Evolutionary conservation across 2,329 filamentous ascomycete genomes (phyloP).

Genomic region (Neophaeococcomyces mojaviensis): DNA sequence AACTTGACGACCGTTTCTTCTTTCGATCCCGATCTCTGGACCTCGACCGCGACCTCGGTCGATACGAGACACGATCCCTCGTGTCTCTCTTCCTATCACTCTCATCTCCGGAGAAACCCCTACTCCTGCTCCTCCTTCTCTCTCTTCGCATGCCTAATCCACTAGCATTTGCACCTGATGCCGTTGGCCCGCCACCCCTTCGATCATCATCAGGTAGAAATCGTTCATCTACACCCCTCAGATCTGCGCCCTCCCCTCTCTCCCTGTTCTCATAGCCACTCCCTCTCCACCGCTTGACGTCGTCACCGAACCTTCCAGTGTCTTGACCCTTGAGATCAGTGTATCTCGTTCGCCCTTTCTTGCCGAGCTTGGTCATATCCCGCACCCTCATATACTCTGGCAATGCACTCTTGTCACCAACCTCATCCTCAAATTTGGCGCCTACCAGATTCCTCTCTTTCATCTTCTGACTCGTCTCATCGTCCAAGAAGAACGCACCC

Average conservation of each 20-base stretch:
- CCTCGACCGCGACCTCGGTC: constrained; percentile 13
- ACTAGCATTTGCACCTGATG: constrained; percentile 38
- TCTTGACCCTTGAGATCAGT: constrained; percentile 83
- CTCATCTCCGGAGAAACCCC: constrained; percentile 30
- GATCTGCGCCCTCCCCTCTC: constrained; percentile 20
- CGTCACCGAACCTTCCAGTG: constrained; percentile 71
- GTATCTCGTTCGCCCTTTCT: constrained; percentile 86
- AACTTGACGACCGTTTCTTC: neutral
- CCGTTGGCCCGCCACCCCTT: constrained; percentile 32
- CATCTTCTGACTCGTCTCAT: constrained; percentile 66
- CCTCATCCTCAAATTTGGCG: constrained; percentile 71
- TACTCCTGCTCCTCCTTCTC: constrained; percentile 10
- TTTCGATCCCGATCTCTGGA: constrained; percentile 22
- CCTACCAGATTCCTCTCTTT: constrained; percentile 81
- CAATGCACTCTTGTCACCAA: constrained; percentile 70
- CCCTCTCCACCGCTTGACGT: constrained; percentile 37
- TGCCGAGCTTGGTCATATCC: constrained; percentile 88
- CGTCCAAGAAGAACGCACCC: constrained; percentile 80
- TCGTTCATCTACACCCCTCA: constrained; percentile 37
- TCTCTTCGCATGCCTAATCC: constrained; percentile 31
- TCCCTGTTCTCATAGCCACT: constrained; percentile 24
- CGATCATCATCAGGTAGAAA: constrained; percentile 38
- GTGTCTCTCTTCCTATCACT: constrained; percentile 24
- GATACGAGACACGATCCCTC: neutral
- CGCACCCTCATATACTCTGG: constrained; percentile 88